A percentile compares a stretch with the other conserved stretches of the same genome.
These are phyloP conservation scores for Cucumis melo DNA, from an alignment of 306 rosid species.

Conservation along the genomic window DNA sequence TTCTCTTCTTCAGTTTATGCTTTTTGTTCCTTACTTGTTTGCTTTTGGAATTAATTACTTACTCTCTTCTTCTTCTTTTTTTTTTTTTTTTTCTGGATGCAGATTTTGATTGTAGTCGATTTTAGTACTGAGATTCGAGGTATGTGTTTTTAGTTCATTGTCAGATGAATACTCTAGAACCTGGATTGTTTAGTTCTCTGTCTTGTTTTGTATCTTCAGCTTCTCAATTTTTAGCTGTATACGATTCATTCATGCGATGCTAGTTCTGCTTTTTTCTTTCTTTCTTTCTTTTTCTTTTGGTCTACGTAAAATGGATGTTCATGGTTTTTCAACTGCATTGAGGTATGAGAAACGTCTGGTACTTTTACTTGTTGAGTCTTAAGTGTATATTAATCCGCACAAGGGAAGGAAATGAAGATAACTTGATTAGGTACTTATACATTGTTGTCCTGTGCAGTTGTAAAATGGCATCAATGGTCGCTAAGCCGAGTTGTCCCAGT, in stretches of 20 bases:
- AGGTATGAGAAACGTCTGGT: constrained; percentile 12
- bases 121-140: constrained; percentile 25
- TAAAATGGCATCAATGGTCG: constrained; percentile 69
- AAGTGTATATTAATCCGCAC: not conserved
- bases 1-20: constrained; percentile 15
- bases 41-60: constrained; percentile 7
- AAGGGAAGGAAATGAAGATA: not conserved
- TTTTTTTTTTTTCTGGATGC: constrained; percentile 8
- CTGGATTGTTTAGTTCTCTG: constrained; percentile 15
- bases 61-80: constrained; percentile 5
- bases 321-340: constrained; percentile 14
- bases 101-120: constrained; percentile 20
- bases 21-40: constrained; percentile 16
- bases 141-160: constrained; percentile 18
- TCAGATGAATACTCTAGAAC: constrained; percentile 21
- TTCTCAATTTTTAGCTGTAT: constrained; percentile 15
- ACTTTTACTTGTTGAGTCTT: not conserved
- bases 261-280: not conserved
- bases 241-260: constrained; percentile 11
- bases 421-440: constrained; percentile 13
- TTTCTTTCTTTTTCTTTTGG: not conserved
- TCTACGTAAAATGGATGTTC: constrained; percentile 8
- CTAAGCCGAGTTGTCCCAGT: constrained; percentile 25
- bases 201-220: constrained; percentile 6
- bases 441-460: constrained; percentile 31